These are phyloP conservation scores for Zancudomyces culisetae DNA, from an alignment of 371 early-diverging fungal genomes.

Conservation along the genomic window DNA sequence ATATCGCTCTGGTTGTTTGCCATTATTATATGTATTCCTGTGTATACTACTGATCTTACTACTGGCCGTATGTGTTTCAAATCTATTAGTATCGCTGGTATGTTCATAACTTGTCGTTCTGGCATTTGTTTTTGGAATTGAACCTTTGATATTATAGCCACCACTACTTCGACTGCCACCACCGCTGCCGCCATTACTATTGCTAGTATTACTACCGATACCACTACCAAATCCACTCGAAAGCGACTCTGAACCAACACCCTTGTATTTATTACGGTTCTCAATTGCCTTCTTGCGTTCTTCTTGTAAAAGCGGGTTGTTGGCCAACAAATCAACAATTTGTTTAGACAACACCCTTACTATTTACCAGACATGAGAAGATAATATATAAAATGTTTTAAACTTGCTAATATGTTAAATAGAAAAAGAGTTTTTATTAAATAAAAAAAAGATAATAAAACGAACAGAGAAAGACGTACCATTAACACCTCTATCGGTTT, in stretches of 20 bases:
- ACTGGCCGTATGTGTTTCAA: too few relatives aligned
- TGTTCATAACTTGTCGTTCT: too few relatives aligned
- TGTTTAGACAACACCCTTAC: slow-evolving; percentile 79
- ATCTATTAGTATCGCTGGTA: too few relatives aligned
- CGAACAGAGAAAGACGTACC: slow-evolving; percentile 26
- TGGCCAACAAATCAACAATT: slow-evolving; percentile 55
- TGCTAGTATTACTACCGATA: slow-evolving; percentile 19
- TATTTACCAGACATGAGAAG: slow-evolving; percentile 19
- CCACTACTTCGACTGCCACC: too few relatives aligned
- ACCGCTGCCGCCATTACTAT: too few relatives aligned
- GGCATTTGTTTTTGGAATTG: too few relatives aligned
- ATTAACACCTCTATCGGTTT: slow-evolving; percentile 92
- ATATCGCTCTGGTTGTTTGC: too few relatives aligned
- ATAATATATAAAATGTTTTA: not conserved
- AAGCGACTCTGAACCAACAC: slow-evolving; percentile 37
- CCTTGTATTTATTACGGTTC: slow-evolving; percentile 72
- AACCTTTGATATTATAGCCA: too few relatives aligned
- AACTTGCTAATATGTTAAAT: not conserved
- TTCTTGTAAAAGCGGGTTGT: slow-evolving; percentile 48
- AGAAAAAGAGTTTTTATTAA: not conserved
- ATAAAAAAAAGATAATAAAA: slow-evolving; percentile 6
- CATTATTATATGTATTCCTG: too few relatives aligned
- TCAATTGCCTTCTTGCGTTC: slow-evolving; percentile 78
- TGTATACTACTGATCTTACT: too few relatives aligned
- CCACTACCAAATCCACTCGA: slow-evolving; percentile 27